Evolutionary conservation across 164 flowering plant species (phyloP).

Genomic region (Vitis vinifera): ASM3070453v1 NC_081805.1:7670501-7671000

Average conservation of each 20-base stretch:
- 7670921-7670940: conserved; percentile 73
- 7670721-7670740: conserved; percentile 53
- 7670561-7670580: conserved; percentile 70
- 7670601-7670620: conserved; percentile 55
- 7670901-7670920: conserved; percentile 60
- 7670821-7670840: conserved; percentile 72
- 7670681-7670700: conserved; percentile 84
- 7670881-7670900: conserved; percentile 49
- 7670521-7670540: conserved; percentile 92
- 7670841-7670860: conserved; percentile 84
- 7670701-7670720: conserved; percentile 58
- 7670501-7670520: conserved; percentile 76
- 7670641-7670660: conserved; percentile 49
- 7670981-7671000: conserved; percentile 88
- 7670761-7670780: conserved; percentile 57
- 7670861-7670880: conserved; percentile 59
- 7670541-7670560: conserved; percentile 73
- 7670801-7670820: conserved; percentile 28
- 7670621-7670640: conserved; percentile 58
- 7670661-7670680: conserved; percentile 76
- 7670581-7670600: conserved; percentile 70
- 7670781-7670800: conserved; percentile 77
- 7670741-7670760: conserved; percentile 62
- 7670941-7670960: conserved; percentile 75
- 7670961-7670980: conserved; percentile 54